These are phyloP conservation scores for Cardamine occulta DNA, from an alignment of 345 rosid species.

Conservation along the genomic window DNA sequence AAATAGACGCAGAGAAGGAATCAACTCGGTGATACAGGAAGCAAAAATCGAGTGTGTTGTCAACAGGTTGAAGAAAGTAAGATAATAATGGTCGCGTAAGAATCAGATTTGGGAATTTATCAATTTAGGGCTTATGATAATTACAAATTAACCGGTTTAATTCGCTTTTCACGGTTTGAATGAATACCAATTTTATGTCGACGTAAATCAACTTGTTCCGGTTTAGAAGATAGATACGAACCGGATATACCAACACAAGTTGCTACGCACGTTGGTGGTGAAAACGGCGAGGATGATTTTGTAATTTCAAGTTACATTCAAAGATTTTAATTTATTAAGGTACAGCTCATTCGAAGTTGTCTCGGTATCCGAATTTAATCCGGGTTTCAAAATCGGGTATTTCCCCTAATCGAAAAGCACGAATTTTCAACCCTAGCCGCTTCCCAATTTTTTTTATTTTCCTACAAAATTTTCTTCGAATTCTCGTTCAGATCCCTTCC, in stretches of 20 bases:
- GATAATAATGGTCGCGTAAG: conserved; percentile 19
- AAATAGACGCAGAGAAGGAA: background rate
- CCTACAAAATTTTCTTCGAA: conserved; percentile 17
- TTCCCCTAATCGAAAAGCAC: conserved; percentile 43
- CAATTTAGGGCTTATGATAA: conserved; percentile 31
- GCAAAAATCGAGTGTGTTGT: conserved; percentile 16
- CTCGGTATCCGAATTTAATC: conserved; percentile 49
- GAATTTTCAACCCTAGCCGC: conserved; percentile 47
- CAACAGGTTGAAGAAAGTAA: conserved; percentile 28
- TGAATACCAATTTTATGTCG: background rate
- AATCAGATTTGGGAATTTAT: conserved; percentile 33
- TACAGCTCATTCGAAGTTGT: conserved; percentile 43
- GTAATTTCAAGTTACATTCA: background rate
- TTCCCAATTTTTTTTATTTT: conserved; percentile 27
- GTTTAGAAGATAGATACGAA: conserved; percentile 25
- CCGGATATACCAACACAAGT: conserved; percentile 43
- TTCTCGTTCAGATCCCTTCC: conserved; percentile 36
- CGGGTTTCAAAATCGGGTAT: conserved; percentile 47
- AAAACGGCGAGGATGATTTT: conserved; percentile 26
- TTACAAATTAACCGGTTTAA: conserved; percentile 27
- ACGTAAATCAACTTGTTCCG: background rate
- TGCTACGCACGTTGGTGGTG: conserved; percentile 35
- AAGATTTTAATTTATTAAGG: conserved; percentile 15
- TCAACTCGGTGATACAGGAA: background rate
- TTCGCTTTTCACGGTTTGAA: conserved; percentile 23